Evolutionary conservation across 306 rosid genomes (phyloP), one percentile per base, ranked within the genome.

Genomic region (Cucurbita argyrosperma): DNA sequence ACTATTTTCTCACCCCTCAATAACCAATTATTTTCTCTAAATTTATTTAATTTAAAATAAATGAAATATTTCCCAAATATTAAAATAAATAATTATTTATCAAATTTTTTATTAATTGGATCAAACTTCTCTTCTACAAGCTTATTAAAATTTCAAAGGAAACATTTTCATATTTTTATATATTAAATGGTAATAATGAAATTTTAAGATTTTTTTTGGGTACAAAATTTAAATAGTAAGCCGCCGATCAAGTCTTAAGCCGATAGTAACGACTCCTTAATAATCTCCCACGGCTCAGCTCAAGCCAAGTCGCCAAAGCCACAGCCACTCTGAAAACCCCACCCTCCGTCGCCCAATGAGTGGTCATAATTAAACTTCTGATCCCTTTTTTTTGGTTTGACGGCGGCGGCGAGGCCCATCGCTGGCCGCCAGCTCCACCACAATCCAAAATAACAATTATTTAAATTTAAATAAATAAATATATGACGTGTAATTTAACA

Each of bases 261-360:
- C 37, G 38, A 40, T 70, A 50, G 14, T 8, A 46, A 62, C 74
- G 83, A 74, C 74, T 80, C 77, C 71, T 70, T 57, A 35, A 15
- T 35, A 64, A 21, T n/a, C 63, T 66, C 30, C 15, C 78, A 14
- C 10, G 50, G 49, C 35, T 65, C 42, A 71, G 80, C 81, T 83
- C 21, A 64, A 80, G 88, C 83, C 72, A 76, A 76, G 79, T 83
- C 81, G 80, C 75, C 37, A 4, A 71, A 74, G 43, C 81, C 42
- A 76, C 61, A 12, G 43, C 50, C 47, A 47, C 55, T 13, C 53
- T 26, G 23, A 1, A 11, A 42, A 11, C 85, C 82, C 76, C 78
- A 82, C 84, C 54, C 68, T 76, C 77, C 72, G 73, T 75, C 83
- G 69, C 62, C 71, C 37, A 40, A 19, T 43, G 53, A 67, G 55